phyloP scores from a whole-genome alignment of 345 rosid species.

The Linum lewisii region DNA sequence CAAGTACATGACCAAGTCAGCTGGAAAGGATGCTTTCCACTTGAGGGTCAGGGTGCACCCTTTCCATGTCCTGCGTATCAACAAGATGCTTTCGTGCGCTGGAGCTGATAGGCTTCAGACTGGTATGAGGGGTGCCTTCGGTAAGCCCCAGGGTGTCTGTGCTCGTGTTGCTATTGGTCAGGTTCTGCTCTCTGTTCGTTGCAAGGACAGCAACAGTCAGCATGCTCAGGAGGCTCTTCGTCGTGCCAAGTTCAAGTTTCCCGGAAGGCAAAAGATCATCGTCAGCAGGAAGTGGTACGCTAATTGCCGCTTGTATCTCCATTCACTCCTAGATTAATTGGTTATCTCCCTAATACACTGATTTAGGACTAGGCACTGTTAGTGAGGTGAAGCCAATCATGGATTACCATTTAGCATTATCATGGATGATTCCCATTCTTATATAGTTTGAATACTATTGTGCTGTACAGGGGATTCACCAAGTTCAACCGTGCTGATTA shows the following conservation, averaged over 20 bases:
- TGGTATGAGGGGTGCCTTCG: slow-evolving; percentile 1
- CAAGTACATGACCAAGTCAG: background rate
- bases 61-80: background rate
- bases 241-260: background rate
- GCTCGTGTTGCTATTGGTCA: background rate
- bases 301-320: background rate
- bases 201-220: background rate
- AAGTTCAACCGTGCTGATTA: background rate
- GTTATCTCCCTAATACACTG: no score
- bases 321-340: no score
- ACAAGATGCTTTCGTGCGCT: background rate
- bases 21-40: background rate
- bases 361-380: no score
- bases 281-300: background rate
- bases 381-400: no score
- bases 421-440: no score
- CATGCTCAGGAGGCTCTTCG: slow-evolving; percentile 1
- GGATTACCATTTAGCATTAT: no score
- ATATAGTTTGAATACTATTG: no score
- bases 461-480: background rate
- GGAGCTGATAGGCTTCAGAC: background rate
- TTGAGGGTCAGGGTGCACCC: background rate
- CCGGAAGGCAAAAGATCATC: background rate
- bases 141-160: background rate
- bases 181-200: background rate